Evolutionary conservation across 805 yeast genomes (phyloP).

Genomic region (Myxozyma neglecta): DNA sequence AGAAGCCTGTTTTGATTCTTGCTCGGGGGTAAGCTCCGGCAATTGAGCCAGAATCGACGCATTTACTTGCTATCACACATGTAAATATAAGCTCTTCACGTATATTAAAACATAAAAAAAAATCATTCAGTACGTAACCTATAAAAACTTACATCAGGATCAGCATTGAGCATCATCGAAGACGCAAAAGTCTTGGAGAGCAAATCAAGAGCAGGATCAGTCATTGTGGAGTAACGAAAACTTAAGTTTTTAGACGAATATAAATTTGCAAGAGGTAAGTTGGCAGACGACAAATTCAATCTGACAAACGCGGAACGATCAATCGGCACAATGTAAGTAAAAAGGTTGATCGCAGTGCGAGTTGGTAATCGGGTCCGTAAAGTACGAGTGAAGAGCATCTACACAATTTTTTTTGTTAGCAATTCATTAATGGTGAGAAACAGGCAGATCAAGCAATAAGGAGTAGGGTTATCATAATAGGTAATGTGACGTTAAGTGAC

Average conservation of each 20-base stretch:
- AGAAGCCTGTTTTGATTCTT: constrained; percentile 73
- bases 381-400: too few species aligned
- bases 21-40: constrained; percentile 44
- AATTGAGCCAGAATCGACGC: constrained; percentile 21
- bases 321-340: too few species aligned
- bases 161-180: constrained; percentile 24
- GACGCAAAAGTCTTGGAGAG: constrained; percentile 29
- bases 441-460: too few species aligned
- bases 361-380: too few species aligned
- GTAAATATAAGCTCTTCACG: background rate
- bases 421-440: too few species aligned
- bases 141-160: constrained; percentile 17
- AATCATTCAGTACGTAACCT: background rate
- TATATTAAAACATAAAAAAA: background rate
- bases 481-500: too few species aligned
- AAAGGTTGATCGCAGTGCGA: too few species aligned
- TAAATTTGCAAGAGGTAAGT: background rate
- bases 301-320: too few species aligned
- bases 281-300: background rate
- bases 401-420: too few species aligned
- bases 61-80: constrained; percentile 17
- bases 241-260: background rate
- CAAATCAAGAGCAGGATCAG: constrained; percentile 32
- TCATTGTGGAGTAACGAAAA: constrained; percentile 3
- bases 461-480: too few species aligned